Percentiles rank a stretch among this genome's conserved stretches.
Evolutionary conservation across 257 asterid species (phyloP).

Genomic region (Jacaranda copaia): DNA sequence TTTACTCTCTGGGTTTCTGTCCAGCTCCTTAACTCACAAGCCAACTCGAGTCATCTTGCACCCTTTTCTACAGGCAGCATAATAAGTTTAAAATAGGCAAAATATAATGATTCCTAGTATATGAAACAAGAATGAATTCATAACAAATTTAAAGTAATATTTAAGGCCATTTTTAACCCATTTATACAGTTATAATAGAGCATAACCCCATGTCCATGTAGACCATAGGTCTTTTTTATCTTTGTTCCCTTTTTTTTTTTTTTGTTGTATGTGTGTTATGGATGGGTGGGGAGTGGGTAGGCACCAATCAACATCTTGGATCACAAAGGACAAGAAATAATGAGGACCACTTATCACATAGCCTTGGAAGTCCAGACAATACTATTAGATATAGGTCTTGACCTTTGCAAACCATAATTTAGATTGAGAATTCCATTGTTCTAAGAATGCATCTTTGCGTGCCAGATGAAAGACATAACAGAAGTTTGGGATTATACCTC

Average conservation of each 20-base stretch:
- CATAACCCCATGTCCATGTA: not conserved
- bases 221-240: not conserved
- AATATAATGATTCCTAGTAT: not conserved
- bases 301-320: not conserved
- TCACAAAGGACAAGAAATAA: constrained; percentile 15
- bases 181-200: constrained; percentile 1
- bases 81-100: not conserved
- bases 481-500: constrained; percentile 54
- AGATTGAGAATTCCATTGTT: not conserved
- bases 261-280: not conserved
- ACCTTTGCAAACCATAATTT: not conserved
- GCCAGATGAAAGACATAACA: constrained; percentile 16
- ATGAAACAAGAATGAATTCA: not conserved
- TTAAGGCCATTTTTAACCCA: too few species aligned
- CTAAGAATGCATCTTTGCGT: not conserved
- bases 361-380: not conserved
- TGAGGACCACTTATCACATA: not conserved
- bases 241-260: not conserved
- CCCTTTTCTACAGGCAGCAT: too few species aligned
- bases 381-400: not conserved
- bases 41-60: too few species aligned
- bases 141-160: not conserved
- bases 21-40: too few species aligned
- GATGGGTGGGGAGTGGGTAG: too few species aligned
- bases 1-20: too few species aligned